Conservation (phyloP, 164 flowering plant species). For the Aristolochia contorta region DNA sequence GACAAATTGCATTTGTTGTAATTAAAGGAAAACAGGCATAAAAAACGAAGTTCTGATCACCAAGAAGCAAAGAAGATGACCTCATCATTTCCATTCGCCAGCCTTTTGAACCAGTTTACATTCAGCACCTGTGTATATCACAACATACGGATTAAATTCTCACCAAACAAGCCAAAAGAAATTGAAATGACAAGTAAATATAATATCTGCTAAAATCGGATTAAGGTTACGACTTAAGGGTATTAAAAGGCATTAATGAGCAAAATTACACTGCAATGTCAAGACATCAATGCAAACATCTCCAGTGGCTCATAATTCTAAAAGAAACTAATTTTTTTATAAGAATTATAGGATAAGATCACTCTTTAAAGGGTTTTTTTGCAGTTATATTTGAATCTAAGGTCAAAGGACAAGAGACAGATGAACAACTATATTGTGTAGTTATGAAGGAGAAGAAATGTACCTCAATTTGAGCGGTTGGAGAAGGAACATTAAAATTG, state of each 20-base stretch:
- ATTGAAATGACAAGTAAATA: too few relatives aligned
- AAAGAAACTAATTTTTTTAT: too few relatives aligned
- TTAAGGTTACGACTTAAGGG: too few relatives aligned
- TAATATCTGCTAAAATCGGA: too few relatives aligned
- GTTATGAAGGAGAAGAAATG: background rate
- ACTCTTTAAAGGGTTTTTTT: too few relatives aligned
- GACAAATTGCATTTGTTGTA: background rate
- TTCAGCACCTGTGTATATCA: conserved; percentile 46
- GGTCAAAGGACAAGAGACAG: background rate
- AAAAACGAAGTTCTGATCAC: background rate
- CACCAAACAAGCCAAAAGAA: too few relatives aligned
- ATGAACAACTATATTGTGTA: background rate
- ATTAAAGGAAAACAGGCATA: background rate
- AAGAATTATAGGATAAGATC: too few relatives aligned
- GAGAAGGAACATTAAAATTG: conserved; percentile 56
- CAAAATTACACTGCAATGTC: too few relatives aligned
- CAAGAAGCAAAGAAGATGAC: conserved; percentile 16
- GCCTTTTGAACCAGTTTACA: conserved; percentile 82
- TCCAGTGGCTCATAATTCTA: too few relatives aligned
- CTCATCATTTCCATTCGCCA: conserved; percentile 79
- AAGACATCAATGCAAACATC: too few relatives aligned
- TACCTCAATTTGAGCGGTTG: conserved; percentile 64
- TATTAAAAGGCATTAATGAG: too few relatives aligned
- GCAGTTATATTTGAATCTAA: background rate
- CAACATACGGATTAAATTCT: too few relatives aligned